Evolutionary conservation across 2,329 filamentous ascomycete species (phyloP).

Genomic region (Fusarium duplospermum): DNA sequence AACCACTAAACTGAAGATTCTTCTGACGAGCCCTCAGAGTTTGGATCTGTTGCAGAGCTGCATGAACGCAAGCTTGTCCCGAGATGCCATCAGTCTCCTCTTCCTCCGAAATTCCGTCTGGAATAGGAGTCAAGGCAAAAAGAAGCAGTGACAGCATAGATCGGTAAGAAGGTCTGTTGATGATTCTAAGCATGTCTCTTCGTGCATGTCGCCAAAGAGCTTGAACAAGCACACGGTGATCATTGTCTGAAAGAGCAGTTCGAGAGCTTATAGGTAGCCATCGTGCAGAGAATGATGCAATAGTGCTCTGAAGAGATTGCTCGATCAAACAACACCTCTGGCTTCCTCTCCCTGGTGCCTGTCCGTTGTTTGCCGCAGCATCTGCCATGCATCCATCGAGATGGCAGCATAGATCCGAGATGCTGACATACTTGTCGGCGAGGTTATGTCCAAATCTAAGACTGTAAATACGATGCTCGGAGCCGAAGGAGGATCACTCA

Average conservation of each 20-base stretch:
- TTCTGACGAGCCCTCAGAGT: constrained; percentile 52
- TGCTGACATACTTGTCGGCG: constrained; percentile 47
- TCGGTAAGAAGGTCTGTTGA: constrained; percentile 55
- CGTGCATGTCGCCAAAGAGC: constrained; percentile 51
- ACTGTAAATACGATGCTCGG: constrained; percentile 3
- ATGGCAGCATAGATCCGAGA: constrained; percentile 45
- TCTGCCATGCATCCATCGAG: constrained; percentile 52
- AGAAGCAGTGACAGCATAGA: constrained; percentile 55
- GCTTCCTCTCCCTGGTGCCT: constrained; percentile 16
- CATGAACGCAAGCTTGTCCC: constrained; percentile 54
- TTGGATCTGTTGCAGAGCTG: constrained; percentile 55
- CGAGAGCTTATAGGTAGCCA: constrained; percentile 44
- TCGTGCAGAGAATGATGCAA: constrained; percentile 45
- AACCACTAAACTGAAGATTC: constrained; percentile 54
- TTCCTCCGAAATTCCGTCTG: constrained; percentile 53
- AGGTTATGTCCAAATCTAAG: constrained; percentile 40
- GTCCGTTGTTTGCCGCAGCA: not conserved
- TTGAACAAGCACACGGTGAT: constrained; percentile 33
- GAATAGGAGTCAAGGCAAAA: constrained; percentile 55
- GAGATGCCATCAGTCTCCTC: constrained; percentile 55
- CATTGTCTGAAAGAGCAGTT: not conserved
- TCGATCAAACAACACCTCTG: constrained; percentile 40
- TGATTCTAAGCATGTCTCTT: constrained; percentile 53
- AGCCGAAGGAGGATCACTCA: constrained; percentile 36
- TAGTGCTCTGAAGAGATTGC: constrained; percentile 42